Evolutionary conservation across 495 filamentous ascomycete genomes (phyloP).

Genomic region (Talaromyces stipitatus): DNA sequence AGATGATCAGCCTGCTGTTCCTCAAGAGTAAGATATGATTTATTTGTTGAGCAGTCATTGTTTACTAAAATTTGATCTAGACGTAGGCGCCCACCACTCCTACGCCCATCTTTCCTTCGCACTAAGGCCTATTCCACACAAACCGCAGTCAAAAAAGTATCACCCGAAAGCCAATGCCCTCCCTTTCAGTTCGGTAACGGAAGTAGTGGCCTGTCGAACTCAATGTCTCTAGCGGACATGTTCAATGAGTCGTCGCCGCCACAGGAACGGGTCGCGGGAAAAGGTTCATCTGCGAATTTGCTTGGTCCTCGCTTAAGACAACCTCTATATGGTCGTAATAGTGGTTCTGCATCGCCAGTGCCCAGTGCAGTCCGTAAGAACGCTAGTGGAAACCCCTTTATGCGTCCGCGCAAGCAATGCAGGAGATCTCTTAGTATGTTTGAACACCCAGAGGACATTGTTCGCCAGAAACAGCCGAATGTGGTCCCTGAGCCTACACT

Average conservation of each 20-base stretch:
- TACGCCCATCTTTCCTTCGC: slow-evolving; percentile 32
- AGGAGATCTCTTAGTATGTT: slow-evolving; percentile 96
- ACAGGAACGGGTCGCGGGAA: slow-evolving; percentile 45
- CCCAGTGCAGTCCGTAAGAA: slow-evolving; percentile 60
- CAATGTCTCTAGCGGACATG: slow-evolving; percentile 67
- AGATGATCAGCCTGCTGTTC: slow-evolving; percentile 23
- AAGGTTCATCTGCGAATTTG: slow-evolving; percentile 22
- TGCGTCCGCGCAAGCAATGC: slow-evolving; percentile 79
- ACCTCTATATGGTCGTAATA: slow-evolving; percentile 44
- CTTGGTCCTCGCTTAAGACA: slow-evolving; percentile 54
- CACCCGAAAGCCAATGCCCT: slow-evolving; percentile 55
- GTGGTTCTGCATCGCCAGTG: slow-evolving; percentile 61
- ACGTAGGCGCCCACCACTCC: slow-evolving; percentile 31
- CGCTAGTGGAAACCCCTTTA: slow-evolving; percentile 50
- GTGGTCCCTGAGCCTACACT: slow-evolving; percentile 46
- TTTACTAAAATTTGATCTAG: slow-evolving; percentile 19
- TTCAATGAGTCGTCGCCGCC: slow-evolving; percentile 67
- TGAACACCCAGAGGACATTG: slow-evolving; percentile 80
- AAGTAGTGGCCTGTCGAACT: slow-evolving; percentile 41
- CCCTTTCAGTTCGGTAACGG: slow-evolving; percentile 70
- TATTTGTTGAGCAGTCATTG: slow-evolving; percentile 7
- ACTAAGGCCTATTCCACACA: slow-evolving; percentile 39
- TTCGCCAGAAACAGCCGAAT: slow-evolving; percentile 58
- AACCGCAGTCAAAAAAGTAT: slow-evolving; percentile 23
- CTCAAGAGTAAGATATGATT: slow-evolving; percentile 27